These are phyloP conservation scores for Exsudoporus frostii DNA, from an alignment of 768 basidiomycete genomes.

Conservation along the genomic window DNA sequence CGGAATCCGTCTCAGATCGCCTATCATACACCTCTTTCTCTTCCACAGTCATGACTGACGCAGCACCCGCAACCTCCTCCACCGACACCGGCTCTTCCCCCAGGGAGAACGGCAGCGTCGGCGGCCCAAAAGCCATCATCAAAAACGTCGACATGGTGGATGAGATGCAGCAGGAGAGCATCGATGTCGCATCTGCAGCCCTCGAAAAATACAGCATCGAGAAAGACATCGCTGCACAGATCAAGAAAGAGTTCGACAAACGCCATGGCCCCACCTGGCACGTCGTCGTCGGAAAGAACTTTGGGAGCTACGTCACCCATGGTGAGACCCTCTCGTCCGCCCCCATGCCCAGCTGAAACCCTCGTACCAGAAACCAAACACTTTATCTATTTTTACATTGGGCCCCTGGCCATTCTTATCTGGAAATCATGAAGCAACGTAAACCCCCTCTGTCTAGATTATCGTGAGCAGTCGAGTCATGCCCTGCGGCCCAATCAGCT, in stretches of 20 bases:
- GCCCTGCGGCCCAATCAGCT: neutral
- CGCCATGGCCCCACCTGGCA: slow-evolving; percentile 95
- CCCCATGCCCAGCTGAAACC: slow-evolving; percentile 9
- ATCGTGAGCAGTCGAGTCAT: slow-evolving; percentile 16
- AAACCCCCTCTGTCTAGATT: slow-evolving; percentile 17
- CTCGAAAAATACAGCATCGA: slow-evolving; percentile 92
- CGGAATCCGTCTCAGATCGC: neutral
- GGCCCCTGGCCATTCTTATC: slow-evolving; percentile 87
- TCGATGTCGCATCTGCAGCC: slow-evolving; percentile 82
- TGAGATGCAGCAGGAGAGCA: slow-evolving; percentile 93
- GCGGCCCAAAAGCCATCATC: slow-evolving; percentile 79
- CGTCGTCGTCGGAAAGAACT: slow-evolving; percentile 98
- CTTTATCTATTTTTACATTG: slow-evolving; percentile 99
- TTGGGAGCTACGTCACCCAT: slow-evolving; percentile 97
- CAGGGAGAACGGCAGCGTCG: slow-evolving; percentile 34
- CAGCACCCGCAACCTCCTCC: slow-evolving; percentile 55
- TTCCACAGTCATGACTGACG: slow-evolving; percentile 49
- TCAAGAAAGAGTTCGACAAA: slow-evolving; percentile 98
- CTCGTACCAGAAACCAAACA: slow-evolving; percentile 81
- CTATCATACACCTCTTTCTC: neutral
- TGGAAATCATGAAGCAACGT: slow-evolving; percentile 74
- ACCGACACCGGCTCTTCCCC: slow-evolving; percentile 49
- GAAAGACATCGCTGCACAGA: slow-evolving; percentile 96
- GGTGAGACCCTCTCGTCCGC: slow-evolving; percentile 47
- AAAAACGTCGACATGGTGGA: slow-evolving; percentile 97